phyloP scores from a whole-genome alignment of 306 rosid genomes.

The Cicer judaicum region DNA sequence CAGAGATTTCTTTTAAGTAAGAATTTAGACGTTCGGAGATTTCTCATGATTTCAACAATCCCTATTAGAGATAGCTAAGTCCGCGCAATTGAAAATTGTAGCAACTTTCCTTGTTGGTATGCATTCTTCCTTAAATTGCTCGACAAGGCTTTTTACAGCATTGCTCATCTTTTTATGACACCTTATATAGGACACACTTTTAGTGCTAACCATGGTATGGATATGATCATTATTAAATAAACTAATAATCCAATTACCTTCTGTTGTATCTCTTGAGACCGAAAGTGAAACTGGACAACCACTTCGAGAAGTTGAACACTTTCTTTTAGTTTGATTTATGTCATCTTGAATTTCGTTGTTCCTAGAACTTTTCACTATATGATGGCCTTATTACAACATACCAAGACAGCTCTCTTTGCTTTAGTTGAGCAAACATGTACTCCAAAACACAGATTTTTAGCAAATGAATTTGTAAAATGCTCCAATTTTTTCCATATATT shows the following conservation, averaged over 20 bases:
- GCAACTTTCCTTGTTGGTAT: not conserved
- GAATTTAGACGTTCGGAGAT: not conserved
- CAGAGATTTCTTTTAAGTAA: no score
- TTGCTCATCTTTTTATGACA: not conserved
- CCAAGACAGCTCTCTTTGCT: not conserved
- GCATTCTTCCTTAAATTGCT: not conserved
- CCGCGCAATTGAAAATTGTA: not conserved
- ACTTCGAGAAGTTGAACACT: not conserved
- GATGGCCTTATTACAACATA: not conserved
- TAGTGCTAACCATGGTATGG: not conserved
- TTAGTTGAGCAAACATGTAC: not conserved
- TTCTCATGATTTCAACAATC: slow-evolving; percentile 5
- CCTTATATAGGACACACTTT: not conserved
- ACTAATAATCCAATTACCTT: not conserved
- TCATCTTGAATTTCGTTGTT: not conserved
- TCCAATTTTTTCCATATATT: no score
- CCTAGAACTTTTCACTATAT: not conserved
- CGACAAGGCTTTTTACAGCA: not conserved
- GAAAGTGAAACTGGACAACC: not conserved
- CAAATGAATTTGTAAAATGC: not conserved
- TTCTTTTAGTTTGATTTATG: not conserved
- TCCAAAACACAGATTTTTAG: not conserved
- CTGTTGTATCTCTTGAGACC: not conserved
- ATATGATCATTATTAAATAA: not conserved
- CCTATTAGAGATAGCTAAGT: not conserved